Evolutionary conservation across 345 rosid species (phyloP).

Genomic region (Hypericum androsaemum): DNA sequence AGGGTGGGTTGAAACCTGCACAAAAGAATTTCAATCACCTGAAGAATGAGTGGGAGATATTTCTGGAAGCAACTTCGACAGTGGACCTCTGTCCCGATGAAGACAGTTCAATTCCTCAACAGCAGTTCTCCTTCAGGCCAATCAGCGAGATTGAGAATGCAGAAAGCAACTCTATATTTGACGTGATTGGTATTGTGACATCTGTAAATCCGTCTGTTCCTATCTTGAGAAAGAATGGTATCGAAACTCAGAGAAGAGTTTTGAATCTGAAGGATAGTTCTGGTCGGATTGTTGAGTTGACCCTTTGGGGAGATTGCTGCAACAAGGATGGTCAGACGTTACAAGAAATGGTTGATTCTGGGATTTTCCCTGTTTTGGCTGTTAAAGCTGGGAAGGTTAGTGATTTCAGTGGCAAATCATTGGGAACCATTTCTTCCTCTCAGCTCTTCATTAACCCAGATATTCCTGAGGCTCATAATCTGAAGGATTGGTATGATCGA

Average conservation of each 20-base stretch:
- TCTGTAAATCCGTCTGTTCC: conserved; percentile 74
- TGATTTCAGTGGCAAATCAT: conserved; percentile 78
- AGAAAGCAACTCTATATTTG: conserved; percentile 67
- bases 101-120: conserved; percentile 77
- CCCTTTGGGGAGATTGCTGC: conserved; percentile 91
- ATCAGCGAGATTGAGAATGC: conserved; percentile 70
- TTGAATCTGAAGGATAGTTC: conserved; percentile 74
- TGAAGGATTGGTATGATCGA: conserved; percentile 67
- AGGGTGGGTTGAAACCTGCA: conserved; percentile 82
- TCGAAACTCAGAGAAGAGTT: conserved; percentile 88
- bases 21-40: conserved; percentile 81
- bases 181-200: conserved; percentile 63
- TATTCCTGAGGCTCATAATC: conserved; percentile 53
- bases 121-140: conserved; percentile 75
- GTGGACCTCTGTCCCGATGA: conserved; percentile 72
- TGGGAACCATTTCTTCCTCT: conserved; percentile 67
- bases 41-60: conserved; percentile 86
- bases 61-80: conserved; percentile 68
- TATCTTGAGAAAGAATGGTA: conserved; percentile 80
- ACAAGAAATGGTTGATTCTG: conserved; percentile 68
- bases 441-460: conserved; percentile 84
- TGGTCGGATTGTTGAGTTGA: conserved; percentile 62
- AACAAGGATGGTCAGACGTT: conserved; percentile 72
- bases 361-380: conserved; percentile 60
- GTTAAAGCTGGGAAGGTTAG: conserved; percentile 82